These are phyloP conservation scores for Myochromella boudieri DNA, from an alignment of 768 basidiomycete genomes.

Conservation along the genomic window DNA sequence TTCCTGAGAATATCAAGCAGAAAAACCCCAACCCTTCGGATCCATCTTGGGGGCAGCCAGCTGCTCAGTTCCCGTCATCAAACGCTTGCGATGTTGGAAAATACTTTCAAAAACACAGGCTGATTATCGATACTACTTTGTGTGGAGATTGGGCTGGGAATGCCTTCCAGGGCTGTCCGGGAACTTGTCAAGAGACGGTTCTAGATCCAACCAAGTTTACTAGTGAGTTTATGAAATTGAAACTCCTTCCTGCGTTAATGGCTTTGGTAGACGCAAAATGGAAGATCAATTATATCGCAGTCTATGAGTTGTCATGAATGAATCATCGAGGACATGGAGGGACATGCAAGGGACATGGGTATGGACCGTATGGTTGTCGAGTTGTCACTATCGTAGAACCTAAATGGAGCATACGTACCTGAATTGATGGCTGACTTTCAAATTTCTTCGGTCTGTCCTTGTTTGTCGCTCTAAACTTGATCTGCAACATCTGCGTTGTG, in stretches of 20 bases:
- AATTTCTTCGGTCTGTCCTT: no score
- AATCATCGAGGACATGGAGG: no score
- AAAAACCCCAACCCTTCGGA: constrained; percentile 43
- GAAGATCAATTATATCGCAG: constrained; percentile 45
- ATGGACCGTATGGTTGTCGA: no score
- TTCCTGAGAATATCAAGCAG: constrained; percentile 50
- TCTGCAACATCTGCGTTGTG: no score
- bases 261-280: constrained; percentile 47
- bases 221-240: constrained; percentile 22
- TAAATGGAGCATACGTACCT: no score
- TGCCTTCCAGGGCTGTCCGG: constrained; percentile 39
- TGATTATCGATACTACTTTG: constrained; percentile 48
- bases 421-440: no score
- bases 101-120: constrained; percentile 50
- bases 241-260: not conserved
- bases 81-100: constrained; percentile 42
- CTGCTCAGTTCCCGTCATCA: constrained; percentile 48
- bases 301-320: constrained; percentile 4
- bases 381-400: no score
- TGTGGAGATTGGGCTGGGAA: constrained; percentile 49
- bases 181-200: constrained; percentile 46
- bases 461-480: no score
- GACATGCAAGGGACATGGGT: no score
- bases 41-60: constrained; percentile 54
- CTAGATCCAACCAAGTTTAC: constrained; percentile 58